Conservation (phyloP, 306 rosid genomes). For the Echinosophora koreensis region DNA sequence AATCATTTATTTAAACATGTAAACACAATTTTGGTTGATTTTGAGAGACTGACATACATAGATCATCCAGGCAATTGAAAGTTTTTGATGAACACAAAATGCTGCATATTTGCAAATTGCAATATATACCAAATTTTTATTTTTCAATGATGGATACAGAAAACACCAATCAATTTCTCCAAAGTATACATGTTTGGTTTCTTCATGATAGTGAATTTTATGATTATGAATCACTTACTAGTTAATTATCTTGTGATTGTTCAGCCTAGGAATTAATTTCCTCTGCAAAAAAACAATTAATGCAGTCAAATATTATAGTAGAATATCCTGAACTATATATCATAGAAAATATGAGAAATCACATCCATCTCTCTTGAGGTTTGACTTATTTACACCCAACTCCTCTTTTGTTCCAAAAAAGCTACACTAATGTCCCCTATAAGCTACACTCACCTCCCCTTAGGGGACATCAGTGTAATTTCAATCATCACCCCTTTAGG, state of each 20-base stretch:
- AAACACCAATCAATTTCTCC: neutral
- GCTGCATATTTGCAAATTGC: conserved; percentile 40
- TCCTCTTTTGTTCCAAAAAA: too few relatives aligned
- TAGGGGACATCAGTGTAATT: too few relatives aligned
- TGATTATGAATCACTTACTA: conserved; percentile 13
- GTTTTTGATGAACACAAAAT: conserved; percentile 33
- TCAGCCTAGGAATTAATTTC: neutral
- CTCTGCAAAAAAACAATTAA: neutral
- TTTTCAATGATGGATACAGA: conserved; percentile 36
- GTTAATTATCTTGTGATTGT: conserved; percentile 3
- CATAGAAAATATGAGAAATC: too few relatives aligned
- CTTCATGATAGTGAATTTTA: conserved; percentile 2
- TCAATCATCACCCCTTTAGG: too few relatives aligned
- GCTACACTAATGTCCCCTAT: too few relatives aligned
- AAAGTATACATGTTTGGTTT: neutral
- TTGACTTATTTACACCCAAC: too few relatives aligned
- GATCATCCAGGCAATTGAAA: conserved; percentile 38
- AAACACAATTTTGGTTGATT: conserved; percentile 54
- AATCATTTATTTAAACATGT: conserved; percentile 39
- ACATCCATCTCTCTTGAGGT: too few relatives aligned
- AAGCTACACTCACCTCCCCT: too few relatives aligned
- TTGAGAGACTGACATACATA: conserved; percentile 44
- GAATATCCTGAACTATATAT: neutral
- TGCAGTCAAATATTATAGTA: neutral
- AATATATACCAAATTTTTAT: conserved; percentile 33